Evolutionary conservation across 1,284 basidiomycete species (phyloP), one percentile per base, ranked within the genome.

Genomic region (Sporisorium reilianum): DNA sequence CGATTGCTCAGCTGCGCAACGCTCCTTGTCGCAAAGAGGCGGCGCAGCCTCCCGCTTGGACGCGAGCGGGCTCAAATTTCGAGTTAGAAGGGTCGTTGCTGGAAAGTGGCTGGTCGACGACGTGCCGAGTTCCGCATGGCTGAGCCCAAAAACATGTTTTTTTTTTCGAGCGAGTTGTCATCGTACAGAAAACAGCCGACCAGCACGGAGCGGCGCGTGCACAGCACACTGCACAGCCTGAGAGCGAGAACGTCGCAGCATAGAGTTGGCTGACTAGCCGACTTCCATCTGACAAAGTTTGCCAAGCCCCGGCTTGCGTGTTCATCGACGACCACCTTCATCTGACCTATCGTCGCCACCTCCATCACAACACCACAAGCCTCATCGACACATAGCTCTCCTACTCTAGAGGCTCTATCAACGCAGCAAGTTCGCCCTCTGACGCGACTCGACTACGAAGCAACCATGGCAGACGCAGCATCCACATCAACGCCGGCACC

Each of bases 401-500:
- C 4, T 12, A 36, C 22, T 11, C 5, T 11, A 20, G n/a, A 41
- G 38, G n/a, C n/a, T 41, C 36, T 41, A 2, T 18, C 18, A 5
- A 38, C 36, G 36, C 4, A n/a, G 16, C 36, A 38, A 14, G 18
- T n/a, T n/a, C n/a, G n/a, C n/a, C n/a, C 30, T 23, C 41, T 32
- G 18, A 3, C 14, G 3, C 36, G 42, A 44, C 48, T 18, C 28
- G 16, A 48, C 22, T 7, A 50, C 30, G n/a, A 28, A 30, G 32
- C 25, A 26, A 67, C 2, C 49, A 75, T 75, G 73, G 64, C 73
- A 7, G 73, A 75, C 54, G 55, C 63, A 38, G 56, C 67, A 48
- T 55, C 73, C 5, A 56, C 67, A 50, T 48, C 59, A 28, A 40
- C 57, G 16, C 65, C 65, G 30, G 53, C 62, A 9, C 38, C 64